Evolutionary conservation across 805 yeast species (phyloP), one percentile per base, ranked within the genome.

Genomic region (Hanseniaspora clermontiae): DNA sequence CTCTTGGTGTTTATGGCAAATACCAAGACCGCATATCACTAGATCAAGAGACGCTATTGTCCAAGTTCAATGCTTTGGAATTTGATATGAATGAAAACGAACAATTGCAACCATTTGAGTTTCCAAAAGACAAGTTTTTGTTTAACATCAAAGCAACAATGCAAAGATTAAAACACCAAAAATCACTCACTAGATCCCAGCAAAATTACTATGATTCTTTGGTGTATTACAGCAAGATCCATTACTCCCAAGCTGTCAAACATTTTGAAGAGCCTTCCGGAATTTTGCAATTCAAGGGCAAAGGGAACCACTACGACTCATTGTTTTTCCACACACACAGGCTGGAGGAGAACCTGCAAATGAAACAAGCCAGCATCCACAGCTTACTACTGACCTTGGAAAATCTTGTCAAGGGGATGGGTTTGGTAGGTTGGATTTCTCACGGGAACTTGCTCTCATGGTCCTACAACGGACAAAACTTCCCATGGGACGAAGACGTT

Each of bases 401-500:
- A 42, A 70, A 75, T 46, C 79, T 80, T 59, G 63, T 79, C 24
- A 65, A 69, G 34, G 67, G 74, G 3, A 66, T 72, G 50, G 79
- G 78, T 1, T 60, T 80, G 8, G 66, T 72, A 9, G 73, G 84
- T 3, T 81, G 84, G 86, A 70, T 81, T 7, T 83, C 84, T 0
- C 86, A 82, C 64, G 88, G 88, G 1, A 70, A 84, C 0, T 68
- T 82, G 58, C 70, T 81, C 34, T 79, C 83, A 10, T 81, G 84
- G 78, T 71, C 78, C 59, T 80, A 84, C 77, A 80, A 80, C 63
- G 86, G 87, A 0, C 60, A 77, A 55, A 68, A 72, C 10, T 74
- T 82, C 65, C 84, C 85, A 0, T 82, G 86, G 86, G 88, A 82
- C 64, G 72, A 74, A 55, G 88, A 82, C 65, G 68, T 79, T 49